phyloP scores from a whole-genome alignment of 2,329 filamentous ascomycete species.

The Verticillium albo-atrum region DNA sequence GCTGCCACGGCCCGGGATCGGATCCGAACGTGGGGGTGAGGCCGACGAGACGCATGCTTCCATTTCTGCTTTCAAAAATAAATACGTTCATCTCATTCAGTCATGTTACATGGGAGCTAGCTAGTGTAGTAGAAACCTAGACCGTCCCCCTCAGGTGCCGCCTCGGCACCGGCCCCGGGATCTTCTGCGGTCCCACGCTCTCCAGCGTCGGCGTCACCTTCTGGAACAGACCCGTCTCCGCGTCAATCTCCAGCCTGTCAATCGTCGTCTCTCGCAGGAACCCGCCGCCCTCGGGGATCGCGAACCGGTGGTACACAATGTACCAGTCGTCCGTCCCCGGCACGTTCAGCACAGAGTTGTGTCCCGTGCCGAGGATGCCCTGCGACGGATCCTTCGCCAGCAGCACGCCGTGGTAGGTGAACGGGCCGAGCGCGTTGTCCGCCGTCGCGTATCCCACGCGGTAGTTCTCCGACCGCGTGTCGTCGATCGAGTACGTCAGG shows the following conservation, averaged over 20 bases:
- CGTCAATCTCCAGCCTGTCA: constrained; percentile 33
- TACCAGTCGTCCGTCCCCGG: constrained; percentile 45
- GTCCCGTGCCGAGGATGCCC: constrained; percentile 40
- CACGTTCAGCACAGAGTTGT: constrained; percentile 40
- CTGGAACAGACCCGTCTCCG: constrained; percentile 29
- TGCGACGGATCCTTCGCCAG: constrained; percentile 33
- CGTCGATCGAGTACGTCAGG: constrained; percentile 42
- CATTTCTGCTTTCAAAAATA: neutral
- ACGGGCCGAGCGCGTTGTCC: constrained; percentile 31
- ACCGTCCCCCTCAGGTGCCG: neutral
- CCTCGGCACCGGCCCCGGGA: neutral
- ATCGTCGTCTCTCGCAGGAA: constrained; percentile 38
- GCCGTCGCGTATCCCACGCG: constrained; percentile 41
- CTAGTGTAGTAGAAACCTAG: no score
- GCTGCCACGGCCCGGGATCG: neutral
- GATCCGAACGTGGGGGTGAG: neutral
- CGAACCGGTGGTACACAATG: constrained; percentile 44
- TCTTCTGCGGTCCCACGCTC: constrained; percentile 19
- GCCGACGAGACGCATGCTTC: neutral
- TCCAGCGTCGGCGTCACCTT: constrained; percentile 29
- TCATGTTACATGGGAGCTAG: no score
- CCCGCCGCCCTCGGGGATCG: constrained; percentile 38
- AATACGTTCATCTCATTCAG: neutral
- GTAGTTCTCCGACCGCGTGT: constrained; percentile 41
- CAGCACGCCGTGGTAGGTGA: constrained; percentile 38